A percentile compares a stretch with the other conserved stretches of the same genome.
phyloP scores from a whole-genome alignment of 2,329 filamentous ascomycete genomes.

The Colletotrichum sp. region DNA sequence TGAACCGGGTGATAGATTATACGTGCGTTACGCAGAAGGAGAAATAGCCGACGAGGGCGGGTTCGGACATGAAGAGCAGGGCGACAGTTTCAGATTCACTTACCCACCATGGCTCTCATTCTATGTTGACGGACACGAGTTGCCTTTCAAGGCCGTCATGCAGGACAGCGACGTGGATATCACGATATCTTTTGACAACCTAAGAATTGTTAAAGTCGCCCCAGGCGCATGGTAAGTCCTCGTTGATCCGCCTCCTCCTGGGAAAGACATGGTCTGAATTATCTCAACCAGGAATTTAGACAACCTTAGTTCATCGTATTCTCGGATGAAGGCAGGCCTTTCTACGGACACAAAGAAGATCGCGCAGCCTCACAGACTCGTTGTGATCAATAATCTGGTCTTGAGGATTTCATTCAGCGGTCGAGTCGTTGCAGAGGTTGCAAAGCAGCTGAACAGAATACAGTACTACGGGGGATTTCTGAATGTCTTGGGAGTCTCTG shows the following conservation, averaged over 20 bases:
- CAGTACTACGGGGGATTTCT: neutral
- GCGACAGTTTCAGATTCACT: neutral
- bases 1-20: neutral
- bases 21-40: neutral
- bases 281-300: neutral
- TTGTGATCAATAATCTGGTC: neutral
- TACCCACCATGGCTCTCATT: neutral
- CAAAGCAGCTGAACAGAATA: neutral
- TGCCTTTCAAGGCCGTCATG: neutral
- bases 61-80: neutral
- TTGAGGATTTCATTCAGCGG: neutral
- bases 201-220: neutral
- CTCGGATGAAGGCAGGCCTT: neutral
- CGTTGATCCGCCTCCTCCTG: accelerated
- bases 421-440: neutral
- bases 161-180: neutral
- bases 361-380: neutral
- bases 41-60: neutral
- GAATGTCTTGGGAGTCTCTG: neutral
- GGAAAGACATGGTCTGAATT: neutral
- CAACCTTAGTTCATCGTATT: neutral
- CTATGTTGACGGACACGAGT: neutral
- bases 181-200: neutral
- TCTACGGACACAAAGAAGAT: neutral
- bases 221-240: neutral